Percentiles rank a stretch among this genome's conserved stretches.
Conservation (phyloP, 1,284 basidiomycete species). For the Rhodotorula glutinis region DNA sequence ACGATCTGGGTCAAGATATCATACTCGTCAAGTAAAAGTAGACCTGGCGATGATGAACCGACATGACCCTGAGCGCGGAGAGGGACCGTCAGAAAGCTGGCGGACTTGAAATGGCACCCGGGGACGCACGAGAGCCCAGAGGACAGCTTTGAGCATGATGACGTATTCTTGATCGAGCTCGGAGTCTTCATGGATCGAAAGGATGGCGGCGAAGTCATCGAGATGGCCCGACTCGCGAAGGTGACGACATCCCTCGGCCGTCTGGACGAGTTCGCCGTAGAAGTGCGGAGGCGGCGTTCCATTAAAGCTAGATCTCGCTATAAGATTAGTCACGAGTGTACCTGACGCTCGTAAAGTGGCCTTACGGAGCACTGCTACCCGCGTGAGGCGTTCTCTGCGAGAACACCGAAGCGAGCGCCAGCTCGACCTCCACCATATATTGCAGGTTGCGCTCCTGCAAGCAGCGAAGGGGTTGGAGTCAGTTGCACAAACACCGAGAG, state of each 20-base stretch:
- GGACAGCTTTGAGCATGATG: conserved; percentile 83
- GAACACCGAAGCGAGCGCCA: conserved; percentile 74
- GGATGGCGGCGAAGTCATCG: conserved; percentile 82
- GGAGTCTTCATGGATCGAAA: conserved; percentile 80
- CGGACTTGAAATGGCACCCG: neutral
- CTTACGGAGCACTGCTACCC: no score
- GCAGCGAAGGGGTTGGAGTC: neutral
- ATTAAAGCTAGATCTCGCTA: no score
- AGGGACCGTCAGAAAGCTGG: neutral
- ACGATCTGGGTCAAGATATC: conserved; percentile 85
- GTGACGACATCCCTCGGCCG: conserved; percentile 85
- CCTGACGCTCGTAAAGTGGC: neutral
- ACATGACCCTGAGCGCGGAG: conserved; percentile 72
- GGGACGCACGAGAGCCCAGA: conserved; percentile 86
- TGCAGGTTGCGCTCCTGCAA: conserved; percentile 74
- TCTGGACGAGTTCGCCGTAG: conserved; percentile 96
- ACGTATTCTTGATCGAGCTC: conserved; percentile 77
- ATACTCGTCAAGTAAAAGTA: conserved; percentile 92
- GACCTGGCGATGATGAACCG: conserved; percentile 80
- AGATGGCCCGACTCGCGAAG: conserved; percentile 88
- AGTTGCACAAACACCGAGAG: no score
- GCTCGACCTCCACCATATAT: conserved; percentile 83
- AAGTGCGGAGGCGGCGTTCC: conserved; percentile 90
- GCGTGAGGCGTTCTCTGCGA: conserved; percentile 32
- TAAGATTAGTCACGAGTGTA: no score